phyloP scores from a whole-genome alignment of 1,139 yeast genomes.

The Lodderomyces orthopsilosis region DNA sequence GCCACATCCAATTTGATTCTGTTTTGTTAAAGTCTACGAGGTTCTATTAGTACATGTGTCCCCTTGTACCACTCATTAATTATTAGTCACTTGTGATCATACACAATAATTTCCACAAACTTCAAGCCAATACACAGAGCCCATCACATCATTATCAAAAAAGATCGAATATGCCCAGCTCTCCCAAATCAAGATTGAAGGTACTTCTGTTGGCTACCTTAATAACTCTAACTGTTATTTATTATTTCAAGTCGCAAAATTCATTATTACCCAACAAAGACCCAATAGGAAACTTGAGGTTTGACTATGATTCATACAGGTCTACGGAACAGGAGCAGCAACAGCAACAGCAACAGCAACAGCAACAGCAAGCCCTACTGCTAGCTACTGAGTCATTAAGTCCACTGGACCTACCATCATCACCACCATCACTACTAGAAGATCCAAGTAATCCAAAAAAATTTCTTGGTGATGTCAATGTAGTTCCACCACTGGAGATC shows the following conservation, averaged over 20 bases:
- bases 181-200: not conserved
- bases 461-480: constrained; percentile 25
- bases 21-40: no score
- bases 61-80: no score
- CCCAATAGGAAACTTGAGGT: not conserved
- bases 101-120: not conserved
- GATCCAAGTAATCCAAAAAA: constrained; percentile 18
- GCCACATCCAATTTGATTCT: no score
- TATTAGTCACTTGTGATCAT: no score
- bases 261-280: not conserved
- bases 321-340: not conserved
- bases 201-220: not conserved
- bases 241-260: not conserved
- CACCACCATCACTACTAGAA: not conserved
- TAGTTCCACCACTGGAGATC: constrained; percentile 18
- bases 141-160: no score
- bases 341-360: not conserved
- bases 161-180: not conserved
- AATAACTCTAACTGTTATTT: not conserved
- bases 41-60: no score
- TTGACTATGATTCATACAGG: not conserved
- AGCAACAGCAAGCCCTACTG: not conserved
- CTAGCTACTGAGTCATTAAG: not conserved
- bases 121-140: no score
- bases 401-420: not conserved